Percentiles rank a stretch among this genome's conserved stretches.
phyloP scores from a whole-genome alignment of 345 rosid genomes.

The Salix brachista region DNA sequence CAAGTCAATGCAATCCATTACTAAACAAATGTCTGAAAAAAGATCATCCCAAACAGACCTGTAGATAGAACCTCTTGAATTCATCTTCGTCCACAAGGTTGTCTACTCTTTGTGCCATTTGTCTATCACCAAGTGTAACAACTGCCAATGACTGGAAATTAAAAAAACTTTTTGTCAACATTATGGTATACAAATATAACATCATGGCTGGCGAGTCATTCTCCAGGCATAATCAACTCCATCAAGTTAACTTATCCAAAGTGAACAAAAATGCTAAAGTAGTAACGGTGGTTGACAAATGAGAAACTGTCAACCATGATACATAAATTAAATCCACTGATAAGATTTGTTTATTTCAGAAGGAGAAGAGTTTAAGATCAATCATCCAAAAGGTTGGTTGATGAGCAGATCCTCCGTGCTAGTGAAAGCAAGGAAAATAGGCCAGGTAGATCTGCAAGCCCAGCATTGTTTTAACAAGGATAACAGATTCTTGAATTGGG shows the following conservation, averaged over 20 bases:
- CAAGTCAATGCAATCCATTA: conserved; percentile 9
- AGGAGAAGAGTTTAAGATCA: not conserved
- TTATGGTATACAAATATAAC: not conserved
- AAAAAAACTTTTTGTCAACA: not conserved
- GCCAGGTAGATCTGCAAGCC: not conserved
- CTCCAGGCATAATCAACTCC: not conserved
- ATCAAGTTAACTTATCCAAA: not conserved
- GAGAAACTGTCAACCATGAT: not conserved
- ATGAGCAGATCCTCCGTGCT: not conserved
- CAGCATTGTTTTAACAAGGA: not conserved
- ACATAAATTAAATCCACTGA: not conserved
- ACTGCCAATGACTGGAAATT: conserved; percentile 79
- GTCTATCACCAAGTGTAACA: conserved; percentile 94
- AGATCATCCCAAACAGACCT: conserved; percentile 50
- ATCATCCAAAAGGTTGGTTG: not conserved
- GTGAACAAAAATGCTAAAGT: not conserved
- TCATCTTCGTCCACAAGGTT: conserved; percentile 78
- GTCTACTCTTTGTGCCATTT: conserved; percentile 95
- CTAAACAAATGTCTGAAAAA: conserved; percentile 15
- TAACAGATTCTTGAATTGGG: not conserved
- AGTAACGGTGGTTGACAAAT: not conserved
- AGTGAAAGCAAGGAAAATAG: not conserved
- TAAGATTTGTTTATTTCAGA: not conserved
- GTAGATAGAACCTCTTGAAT: conserved; percentile 94
- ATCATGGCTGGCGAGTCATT: not conserved